Evolutionary conservation across 179 eudicot species (phyloP).

Genomic region (Vitellaria paradoxa): DNA sequence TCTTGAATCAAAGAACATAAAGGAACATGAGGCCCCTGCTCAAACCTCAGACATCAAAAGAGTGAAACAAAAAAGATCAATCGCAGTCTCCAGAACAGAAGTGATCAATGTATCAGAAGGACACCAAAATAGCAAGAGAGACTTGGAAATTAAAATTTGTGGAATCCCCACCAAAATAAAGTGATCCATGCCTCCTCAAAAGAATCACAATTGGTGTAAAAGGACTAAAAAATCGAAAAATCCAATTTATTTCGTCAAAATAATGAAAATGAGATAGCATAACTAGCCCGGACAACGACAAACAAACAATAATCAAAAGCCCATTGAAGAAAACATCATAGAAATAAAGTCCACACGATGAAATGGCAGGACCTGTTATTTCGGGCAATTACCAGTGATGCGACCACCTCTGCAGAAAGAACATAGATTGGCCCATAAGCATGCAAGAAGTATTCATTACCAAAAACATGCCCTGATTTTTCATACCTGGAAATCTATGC

Average conservation of each 20-base stretch:
- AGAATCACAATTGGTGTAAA: background rate
- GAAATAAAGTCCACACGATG: background rate
- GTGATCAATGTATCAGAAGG: background rate
- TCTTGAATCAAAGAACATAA: background rate
- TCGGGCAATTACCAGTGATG: conserved; percentile 47
- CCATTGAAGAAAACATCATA: background rate
- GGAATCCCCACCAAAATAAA: background rate
- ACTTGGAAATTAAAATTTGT: background rate
- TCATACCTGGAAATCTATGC: conserved; percentile 45
- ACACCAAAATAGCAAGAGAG: background rate
- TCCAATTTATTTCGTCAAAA: background rate
- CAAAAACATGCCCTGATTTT: conserved; percentile 54
- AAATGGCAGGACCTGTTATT: conserved; percentile 44
- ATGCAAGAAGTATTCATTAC: conserved; percentile 71
- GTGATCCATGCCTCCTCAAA: background rate
- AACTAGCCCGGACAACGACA: background rate
- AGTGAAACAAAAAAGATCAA: no score
- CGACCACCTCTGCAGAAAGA: conserved; percentile 64
- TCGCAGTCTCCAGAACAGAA: background rate
- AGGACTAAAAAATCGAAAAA: background rate
- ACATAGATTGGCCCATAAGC: conserved; percentile 73
- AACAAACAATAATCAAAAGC: background rate
- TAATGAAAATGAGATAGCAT: background rate
- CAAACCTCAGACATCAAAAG: no score
- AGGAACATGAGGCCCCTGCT: no score